These are phyloP conservation scores for Botryotinia convoluta DNA, from an alignment of 2,329 filamentous ascomycete species.

Conservation along the genomic window DNA sequence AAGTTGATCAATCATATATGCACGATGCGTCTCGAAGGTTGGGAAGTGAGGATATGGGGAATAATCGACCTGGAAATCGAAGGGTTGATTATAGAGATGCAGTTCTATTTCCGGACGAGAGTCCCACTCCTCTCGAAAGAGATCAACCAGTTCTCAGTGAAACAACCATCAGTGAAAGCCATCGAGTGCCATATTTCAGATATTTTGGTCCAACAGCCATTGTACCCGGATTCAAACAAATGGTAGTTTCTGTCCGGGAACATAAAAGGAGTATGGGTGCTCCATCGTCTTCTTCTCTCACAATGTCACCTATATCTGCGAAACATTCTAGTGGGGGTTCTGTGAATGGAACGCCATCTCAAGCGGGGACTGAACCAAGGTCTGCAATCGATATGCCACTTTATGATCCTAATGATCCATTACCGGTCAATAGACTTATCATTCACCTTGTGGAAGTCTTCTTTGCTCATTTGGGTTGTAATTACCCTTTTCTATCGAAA, in stretches of 20 bases:
- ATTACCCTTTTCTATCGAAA: constrained; percentile 72
- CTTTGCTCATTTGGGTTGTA: constrained; percentile 79
- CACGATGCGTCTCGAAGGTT: background rate
- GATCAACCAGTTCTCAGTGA: constrained; percentile 7
- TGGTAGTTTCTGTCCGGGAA: constrained; percentile 76
- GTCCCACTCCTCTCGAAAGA: constrained; percentile 36
- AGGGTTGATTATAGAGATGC: constrained; percentile 27
- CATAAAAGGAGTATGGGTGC: constrained; percentile 55
- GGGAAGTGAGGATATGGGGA: background rate
- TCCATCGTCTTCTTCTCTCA: constrained; percentile 28
- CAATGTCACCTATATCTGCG: constrained; percentile 34
- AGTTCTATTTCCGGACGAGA: constrained; percentile 30
- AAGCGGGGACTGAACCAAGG: constrained; percentile 29
- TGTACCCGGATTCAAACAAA: constrained; percentile 88
- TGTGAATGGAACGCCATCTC: constrained; percentile 25
- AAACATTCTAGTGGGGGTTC: constrained; percentile 26
- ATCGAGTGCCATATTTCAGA: constrained; percentile 81
- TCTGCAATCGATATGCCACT: constrained; percentile 54
- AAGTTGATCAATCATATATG: background rate
- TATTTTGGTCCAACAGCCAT: constrained; percentile 92
- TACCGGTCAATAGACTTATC: constrained; percentile 72
- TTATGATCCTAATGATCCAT: constrained; percentile 70
- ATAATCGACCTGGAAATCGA: background rate
- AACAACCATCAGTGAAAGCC: constrained; percentile 44
- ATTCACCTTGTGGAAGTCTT: constrained; percentile 76